Evolutionary conservation across 768 basidiomycete species (phyloP), one percentile per base, ranked within the genome.

Genomic region (Suillus paluster): DNA sequence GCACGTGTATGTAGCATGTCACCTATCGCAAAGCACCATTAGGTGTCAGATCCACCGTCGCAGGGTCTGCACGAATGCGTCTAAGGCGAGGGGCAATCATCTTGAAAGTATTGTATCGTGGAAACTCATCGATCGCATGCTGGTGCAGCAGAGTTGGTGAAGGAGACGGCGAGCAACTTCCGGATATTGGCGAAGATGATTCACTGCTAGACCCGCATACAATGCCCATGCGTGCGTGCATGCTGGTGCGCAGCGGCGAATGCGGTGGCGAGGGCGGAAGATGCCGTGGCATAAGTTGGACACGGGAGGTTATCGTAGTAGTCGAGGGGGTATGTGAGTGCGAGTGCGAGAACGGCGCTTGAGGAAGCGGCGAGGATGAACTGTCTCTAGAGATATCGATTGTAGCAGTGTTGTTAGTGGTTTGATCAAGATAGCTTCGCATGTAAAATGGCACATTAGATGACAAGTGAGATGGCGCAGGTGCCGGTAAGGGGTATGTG

Each of bases 151-250:
- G 62, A 36, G 63, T 64, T 9, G 77, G 75, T 1, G 80, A 79
- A 42, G 83, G 83, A 9, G 82, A 84, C 45, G 81, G 77, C 9
- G 85, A 86, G 14, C 82, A 87, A 54, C 86, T 86, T 10, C 78
- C 77, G 36, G 86, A 88, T 11, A 88, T 86, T 34, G 84, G 81
- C 7, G 84, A 78, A 19, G 89, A 86, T 5, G 86, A 86, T 58
- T 79, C 84, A 38, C 81, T 83, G 17, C 78, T 78, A 59, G 62
- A 48, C 62, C 61, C 62, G 67, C 64, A 69, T 34, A 65, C 62
- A 21, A 59, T 63, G 48, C 39, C 57, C 52, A 23, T 23, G 8
- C 44, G 60, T 44, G 66, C 70, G 27, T 62, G 65, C 23, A 65
- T 34, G 34, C 58, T 72, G 33, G 66, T 61, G 27, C 66, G 64